Conservation (phyloP, 805 yeast genomes). For the Priceomyces fermenticarens region DNA sequence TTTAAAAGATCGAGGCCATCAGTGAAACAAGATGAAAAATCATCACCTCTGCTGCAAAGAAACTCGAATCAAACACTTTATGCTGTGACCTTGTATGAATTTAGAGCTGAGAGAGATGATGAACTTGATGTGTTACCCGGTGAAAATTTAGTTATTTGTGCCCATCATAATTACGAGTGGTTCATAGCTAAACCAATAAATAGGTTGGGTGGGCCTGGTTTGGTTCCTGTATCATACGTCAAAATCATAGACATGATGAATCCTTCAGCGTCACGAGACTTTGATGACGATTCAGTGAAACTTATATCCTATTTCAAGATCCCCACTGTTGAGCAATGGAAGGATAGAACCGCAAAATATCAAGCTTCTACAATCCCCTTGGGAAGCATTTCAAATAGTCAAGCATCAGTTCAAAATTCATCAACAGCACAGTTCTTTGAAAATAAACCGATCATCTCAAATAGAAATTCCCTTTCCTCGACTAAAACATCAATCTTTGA, state of each 20-base stretch:
- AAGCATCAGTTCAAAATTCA: conserved; percentile 26
- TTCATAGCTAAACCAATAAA: conserved; percentile 96
- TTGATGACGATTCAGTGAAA: conserved; percentile 48
- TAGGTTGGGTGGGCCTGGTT: conserved; percentile 93
- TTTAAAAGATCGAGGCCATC: conserved; percentile 57
- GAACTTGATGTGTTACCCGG: conserved; percentile 84
- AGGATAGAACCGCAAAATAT: conserved; percentile 81
- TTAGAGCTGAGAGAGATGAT: conserved; percentile 78
- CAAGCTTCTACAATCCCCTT: conserved; percentile 84
- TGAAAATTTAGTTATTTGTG: conserved; percentile 88
- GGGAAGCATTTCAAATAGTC: conserved; percentile 40
- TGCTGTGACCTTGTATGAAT: conserved; percentile 83
- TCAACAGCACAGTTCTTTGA: conserved; percentile 38
- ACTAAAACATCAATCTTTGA: conserved; percentile 41
- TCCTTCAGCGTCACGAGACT: conserved; percentile 19
- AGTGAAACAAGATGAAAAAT: conserved; percentile 6
- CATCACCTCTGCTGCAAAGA: conserved; percentile 18
- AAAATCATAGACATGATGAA: conserved; percentile 73
- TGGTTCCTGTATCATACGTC: conserved; percentile 89
- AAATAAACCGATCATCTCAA: conserved; percentile 13
- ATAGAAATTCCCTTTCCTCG: conserved; percentile 30
- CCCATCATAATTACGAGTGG: conserved; percentile 97
- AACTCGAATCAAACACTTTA: conserved; percentile 53
- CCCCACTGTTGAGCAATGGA: conserved; percentile 97
- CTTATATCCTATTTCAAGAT: conserved; percentile 64